Base-by-base conservation (phyloP, 2,329 filamentous ascomycete species). In the Cladophialophora exuberans region DNA sequence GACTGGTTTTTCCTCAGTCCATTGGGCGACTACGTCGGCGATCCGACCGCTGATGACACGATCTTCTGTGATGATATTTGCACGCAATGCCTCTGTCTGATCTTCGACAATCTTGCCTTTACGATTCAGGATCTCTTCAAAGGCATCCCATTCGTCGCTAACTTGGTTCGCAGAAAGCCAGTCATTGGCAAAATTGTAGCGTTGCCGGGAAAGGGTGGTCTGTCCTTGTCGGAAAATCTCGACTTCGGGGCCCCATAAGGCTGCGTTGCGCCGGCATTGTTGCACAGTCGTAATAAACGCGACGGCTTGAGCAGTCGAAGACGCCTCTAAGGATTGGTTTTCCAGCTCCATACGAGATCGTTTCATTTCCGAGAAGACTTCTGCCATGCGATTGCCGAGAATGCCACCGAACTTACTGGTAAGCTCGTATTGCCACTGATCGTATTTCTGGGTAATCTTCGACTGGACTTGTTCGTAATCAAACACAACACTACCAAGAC, bases 401-500 rank as follows among this genome's bases (percentile, higher is more conserved):
- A 94, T 90, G 53, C 83, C 82, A 31, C 91, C 94, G 72, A 99
- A 99, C 70, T 96, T 96, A 64, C 89, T 83, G 31, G 97, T 79
- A 52, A 99, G 96, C 63, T 99, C 94, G 66, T 97, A 90, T 72
- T 99, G 94, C 94, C 95, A 99, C 71, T 97, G 93, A 69, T 99
- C 95, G 69, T 99, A 99, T 72, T 97, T 99, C 65, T 91, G 90
- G 67, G 97, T 99, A 71, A 99, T 94, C 73, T 96, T 97, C 54
- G 93, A 90, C 73, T 99, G 95, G 0, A 99, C 94, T 72, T 99
- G 95, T 66, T 97, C 94, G 67, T 99, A 99, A 70, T 99, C 93
- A 67, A 99, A 91, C 3, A 88, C 90, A 50, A 97, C 85, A 71
- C 96, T 93, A 3, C 94, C 94, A 69, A 99, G 99, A 1, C 88